Evolutionary conservation across 768 basidiomycete species (phyloP), one percentile per base, ranked within the genome.

Genomic region (Kwoniella dendrophila): DNA sequence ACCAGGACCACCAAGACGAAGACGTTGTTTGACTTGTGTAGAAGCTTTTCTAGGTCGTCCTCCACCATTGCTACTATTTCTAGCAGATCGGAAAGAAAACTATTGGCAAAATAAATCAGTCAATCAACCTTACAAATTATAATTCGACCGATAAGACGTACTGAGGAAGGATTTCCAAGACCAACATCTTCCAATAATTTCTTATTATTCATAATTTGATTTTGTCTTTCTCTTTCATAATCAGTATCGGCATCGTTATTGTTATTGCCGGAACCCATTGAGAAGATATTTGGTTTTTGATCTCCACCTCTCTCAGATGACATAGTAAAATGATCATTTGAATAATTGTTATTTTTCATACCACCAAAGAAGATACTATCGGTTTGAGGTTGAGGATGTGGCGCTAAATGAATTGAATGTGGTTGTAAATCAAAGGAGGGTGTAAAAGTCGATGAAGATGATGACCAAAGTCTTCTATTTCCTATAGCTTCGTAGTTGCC

Each of bases 141-240:
- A 8, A 32, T 22, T n/a, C 22, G 32, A 16, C 0, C 18, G 2
- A 6, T 18, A 22, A n/a, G 18, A 58, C 69, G 50, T 48, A 68
- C 66, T 30, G 55, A 30, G 57, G 53, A 51, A 26, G 56, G 67
- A 43, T 55, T 64, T 43, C 71, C 71, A 4, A 79, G 50, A 12
- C 78, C 78, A 4, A 79, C 54, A 22, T 70, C 70, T 34, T 73
- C 72, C 40, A 79, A 53, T 34, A 77, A 43, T 64, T 74, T 69
- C 51, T 67, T 63, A 43, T 79, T 79, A 6, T 59, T 62, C 64
- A 64, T 62, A 44, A 79, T 79, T 20, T 72, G 69, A 36, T 57
- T 58, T 50, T 66, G 56, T 41, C 78, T 45, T 64, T 77, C 74
- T 41, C 72, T 51, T 67, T 79, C 78, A 33, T 79, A 79, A 5